Evolutionary conservation across 495 filamentous ascomycete species (phyloP).

Genomic region (Aspergillus coremiiformis): DNA sequence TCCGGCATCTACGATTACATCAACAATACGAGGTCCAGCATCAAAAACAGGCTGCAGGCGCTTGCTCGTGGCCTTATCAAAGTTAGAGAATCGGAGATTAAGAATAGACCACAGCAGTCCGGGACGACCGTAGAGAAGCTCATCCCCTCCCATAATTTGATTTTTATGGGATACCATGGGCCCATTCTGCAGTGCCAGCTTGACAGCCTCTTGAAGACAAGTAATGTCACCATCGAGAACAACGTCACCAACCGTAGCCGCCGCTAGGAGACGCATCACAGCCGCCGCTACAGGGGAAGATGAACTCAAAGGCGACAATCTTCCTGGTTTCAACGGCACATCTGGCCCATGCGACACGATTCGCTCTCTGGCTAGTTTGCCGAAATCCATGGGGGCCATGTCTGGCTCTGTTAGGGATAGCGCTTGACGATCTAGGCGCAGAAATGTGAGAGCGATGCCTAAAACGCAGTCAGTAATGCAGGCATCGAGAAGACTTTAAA

Average conservation of each 20-base stretch:
- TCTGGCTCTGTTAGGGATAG: slow-evolving; percentile 11
- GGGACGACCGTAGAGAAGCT: slow-evolving; percentile 38
- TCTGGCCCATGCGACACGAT: slow-evolving; percentile 24
- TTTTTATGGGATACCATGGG: slow-evolving; percentile 24
- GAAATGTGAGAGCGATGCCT: slow-evolving; percentile 33
- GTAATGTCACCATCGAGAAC: slow-evolving; percentile 21
- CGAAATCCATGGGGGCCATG: slow-evolving; percentile 18
- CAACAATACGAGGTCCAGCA: slow-evolving; percentile 24
- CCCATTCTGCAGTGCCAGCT: slow-evolving; percentile 27
- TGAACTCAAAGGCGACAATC: slow-evolving; percentile 29
- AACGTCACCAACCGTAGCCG: slow-evolving; percentile 4
- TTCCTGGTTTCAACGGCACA: slow-evolving; percentile 19
- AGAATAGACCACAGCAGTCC: slow-evolving; percentile 38
- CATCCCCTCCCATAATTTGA: slow-evolving; percentile 32
- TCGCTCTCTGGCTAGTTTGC: slow-evolving; percentile 21
- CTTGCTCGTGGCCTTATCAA: slow-evolving; percentile 12
- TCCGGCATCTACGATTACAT: slow-evolving; percentile 30
- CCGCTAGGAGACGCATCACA: slow-evolving; percentile 20
- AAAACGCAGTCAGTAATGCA: slow-evolving; percentile 2
- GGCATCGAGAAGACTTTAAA: no score
- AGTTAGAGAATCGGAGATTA: slow-evolving; percentile 25
- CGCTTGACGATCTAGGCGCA: slow-evolving; percentile 32
- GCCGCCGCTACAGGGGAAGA: slow-evolving; percentile 24
- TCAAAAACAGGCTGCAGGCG: slow-evolving; percentile 19
- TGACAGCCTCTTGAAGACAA: slow-evolving; percentile 24